Conservation (phyloP, 2,329 filamentous ascomycete genomes). For the Fusarium nanum region DNA sequence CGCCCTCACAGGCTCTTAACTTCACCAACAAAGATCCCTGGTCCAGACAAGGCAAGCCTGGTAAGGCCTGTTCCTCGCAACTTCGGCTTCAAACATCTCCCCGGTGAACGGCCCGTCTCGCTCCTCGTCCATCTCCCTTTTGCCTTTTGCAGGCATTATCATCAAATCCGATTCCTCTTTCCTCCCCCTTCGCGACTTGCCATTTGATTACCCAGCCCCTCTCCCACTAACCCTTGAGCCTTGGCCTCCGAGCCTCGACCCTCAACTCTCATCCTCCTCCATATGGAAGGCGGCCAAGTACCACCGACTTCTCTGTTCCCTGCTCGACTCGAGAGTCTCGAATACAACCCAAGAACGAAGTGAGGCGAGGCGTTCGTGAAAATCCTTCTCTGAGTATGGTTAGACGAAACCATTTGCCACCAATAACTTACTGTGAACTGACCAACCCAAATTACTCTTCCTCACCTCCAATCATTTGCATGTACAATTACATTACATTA, state of each 20-base stretch:
- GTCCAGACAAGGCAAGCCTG: constrained; percentile 1
- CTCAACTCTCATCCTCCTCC: neutral
- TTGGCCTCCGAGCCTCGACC: constrained; percentile 11
- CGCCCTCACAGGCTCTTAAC: neutral
- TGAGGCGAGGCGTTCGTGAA: constrained; percentile 33
- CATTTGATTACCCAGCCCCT: constrained; percentile 27
- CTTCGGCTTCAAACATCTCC: constrained; percentile 19
- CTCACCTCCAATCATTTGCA: constrained; percentile 39
- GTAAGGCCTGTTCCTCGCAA: constrained; percentile 11
- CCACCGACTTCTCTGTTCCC: constrained; percentile 8
- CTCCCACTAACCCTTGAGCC: constrained; percentile 6
- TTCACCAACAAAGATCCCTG: constrained; percentile 9
- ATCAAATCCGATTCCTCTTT: constrained; percentile 36
- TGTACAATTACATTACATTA: constrained; percentile 49
- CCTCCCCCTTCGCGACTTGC: constrained; percentile 36
- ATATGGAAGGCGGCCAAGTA: constrained; percentile 8
- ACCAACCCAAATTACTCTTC: too few species aligned
- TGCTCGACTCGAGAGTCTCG: constrained; percentile 25
- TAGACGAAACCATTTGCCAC: constrained; percentile 31
- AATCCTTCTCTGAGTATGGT: constrained; percentile 29
- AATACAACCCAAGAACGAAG: constrained; percentile 25
- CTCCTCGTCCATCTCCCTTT: constrained; percentile 6
- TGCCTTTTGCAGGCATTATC: neutral
- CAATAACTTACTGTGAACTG: constrained; percentile 8
- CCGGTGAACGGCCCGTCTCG: constrained; percentile 26